Evolutionary conservation across 2,329 filamentous ascomycete species (phyloP).

Genomic region (Ceratocystis cubensis): DNA sequence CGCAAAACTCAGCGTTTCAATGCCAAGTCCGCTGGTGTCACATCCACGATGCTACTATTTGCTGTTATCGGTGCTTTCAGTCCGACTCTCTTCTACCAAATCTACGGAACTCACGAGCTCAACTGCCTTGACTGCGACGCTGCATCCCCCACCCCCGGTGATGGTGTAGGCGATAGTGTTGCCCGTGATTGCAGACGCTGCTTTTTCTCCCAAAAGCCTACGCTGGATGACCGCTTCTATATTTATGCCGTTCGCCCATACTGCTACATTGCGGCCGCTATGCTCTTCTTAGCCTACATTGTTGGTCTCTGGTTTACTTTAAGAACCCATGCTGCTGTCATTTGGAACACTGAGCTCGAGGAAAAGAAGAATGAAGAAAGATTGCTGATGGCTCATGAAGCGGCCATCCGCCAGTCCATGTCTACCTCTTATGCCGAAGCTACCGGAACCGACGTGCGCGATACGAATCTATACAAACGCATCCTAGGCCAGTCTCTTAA

Average conservation of each 20-base stretch:
- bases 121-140: constrained; percentile 61
- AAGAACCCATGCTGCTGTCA: constrained; percentile 87
- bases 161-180: constrained; percentile 27
- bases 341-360: constrained; percentile 79
- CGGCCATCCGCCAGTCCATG: constrained; percentile 11
- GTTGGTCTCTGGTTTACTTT: constrained; percentile 94
- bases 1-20: constrained; percentile 98
- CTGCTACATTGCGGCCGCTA: constrained; percentile 72
- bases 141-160: constrained; percentile 28
- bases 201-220: constrained; percentile 81
- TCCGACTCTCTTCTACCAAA: constrained; percentile 94
- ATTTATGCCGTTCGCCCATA: constrained; percentile 83
- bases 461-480: constrained; percentile 81
- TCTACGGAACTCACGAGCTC: constrained; percentile 93
- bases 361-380: constrained; percentile 57
- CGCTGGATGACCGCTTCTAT: constrained; percentile 78
- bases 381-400: constrained; percentile 22
- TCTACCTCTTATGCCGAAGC: constrained; percentile 32
- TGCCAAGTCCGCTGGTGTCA: constrained; percentile 87
- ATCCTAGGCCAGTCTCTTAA: constrained; percentile 83
- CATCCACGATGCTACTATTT: constrained; percentile 94
- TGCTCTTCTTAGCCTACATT: constrained; percentile 84
- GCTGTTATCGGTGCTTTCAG: constrained; percentile 91
- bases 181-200: constrained; percentile 74
- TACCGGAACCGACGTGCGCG: constrained; percentile 58